Base-by-base conservation (phyloP, 768 basidiomycete genomes). In the Rhizopogon vesiculosus region DNA sequence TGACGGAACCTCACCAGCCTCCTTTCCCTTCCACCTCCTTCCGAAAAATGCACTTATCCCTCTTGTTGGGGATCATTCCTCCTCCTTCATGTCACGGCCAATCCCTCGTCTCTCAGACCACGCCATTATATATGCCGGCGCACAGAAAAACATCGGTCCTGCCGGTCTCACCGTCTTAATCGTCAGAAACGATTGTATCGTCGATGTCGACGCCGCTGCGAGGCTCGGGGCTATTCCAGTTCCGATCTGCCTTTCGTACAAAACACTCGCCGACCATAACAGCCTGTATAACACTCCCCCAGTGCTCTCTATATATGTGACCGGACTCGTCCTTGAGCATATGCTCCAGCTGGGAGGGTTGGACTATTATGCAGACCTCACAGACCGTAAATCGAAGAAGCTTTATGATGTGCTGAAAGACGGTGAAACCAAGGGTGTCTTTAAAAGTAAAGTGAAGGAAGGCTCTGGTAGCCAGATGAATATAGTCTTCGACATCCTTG, bases 71-170 rank as follows among this genome's bases (percentile, higher is more conserved):
- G 97, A 99, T 75, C 90, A 97, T 73, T 95, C 93, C 7, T 95
- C 92, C 38, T 94, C 93, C 40, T 98, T 99, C 82, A 90, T 98
- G 86, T 92, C 90, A 51, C 83, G 95, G 19, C 91, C 91, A 42
- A 98, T 99, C 68, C 89, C 89, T 10, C 82, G 81, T 59, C 78
- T 98, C 57, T 86, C 84, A 29, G 90, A 91, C 70, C 94, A 98
- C 70, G 95, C 93, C 4, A 78, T 98, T 66, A 89, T 99, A 64
- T 98, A 87, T 68, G 97, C 95, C 7, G 97, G 97, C 45, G 97
- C 90, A 22, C 97, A 99, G 74, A 99, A 99, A 78, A 99, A 99
- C 70, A 75, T 98, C 50, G 95, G 96, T 7, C 97, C 97, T 2
- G 87, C 97, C 0, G 97, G 97, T 1, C 75, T 97, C 22, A 93